Conservation (phyloP, 208 protist species). For the Lotmaria passim region DNA sequence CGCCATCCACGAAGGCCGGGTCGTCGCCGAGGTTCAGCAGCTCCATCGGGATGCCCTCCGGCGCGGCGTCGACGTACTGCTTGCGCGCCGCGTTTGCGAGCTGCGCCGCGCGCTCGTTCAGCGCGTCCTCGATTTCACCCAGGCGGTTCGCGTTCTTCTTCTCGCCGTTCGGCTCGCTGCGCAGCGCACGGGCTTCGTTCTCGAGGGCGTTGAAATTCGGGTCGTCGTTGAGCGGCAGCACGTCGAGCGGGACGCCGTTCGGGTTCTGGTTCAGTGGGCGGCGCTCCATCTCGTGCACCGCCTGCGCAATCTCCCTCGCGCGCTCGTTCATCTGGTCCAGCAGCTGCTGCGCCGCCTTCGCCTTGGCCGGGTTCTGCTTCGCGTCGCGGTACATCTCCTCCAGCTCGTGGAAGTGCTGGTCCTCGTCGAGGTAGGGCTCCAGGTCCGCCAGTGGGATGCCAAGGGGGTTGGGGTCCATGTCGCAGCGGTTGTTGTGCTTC, state of each 20-base stretch:
- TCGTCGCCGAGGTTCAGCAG: conserved; percentile 69
- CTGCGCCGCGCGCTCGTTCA: conserved; percentile 69
- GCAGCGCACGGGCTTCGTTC: conserved; percentile 64
- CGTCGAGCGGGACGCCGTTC: conserved; percentile 64
- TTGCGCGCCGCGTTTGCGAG: conserved; percentile 61
- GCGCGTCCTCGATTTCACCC: conserved; percentile 48
- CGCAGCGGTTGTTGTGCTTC: conserved; percentile 60
- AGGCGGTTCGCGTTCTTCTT: conserved; percentile 53
- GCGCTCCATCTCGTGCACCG: conserved; percentile 63
- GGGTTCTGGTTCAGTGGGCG: conserved; percentile 50
- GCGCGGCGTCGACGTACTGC: conserved; percentile 49
- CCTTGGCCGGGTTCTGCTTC: conserved; percentile 49
- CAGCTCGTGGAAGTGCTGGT: conserved; percentile 68
- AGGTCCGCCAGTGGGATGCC: conserved; percentile 69
- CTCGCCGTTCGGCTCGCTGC: conserved; percentile 31
- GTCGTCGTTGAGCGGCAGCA: conserved; percentile 75
- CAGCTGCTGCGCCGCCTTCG: conserved; percentile 55
- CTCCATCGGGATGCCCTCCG: conserved; percentile 59
- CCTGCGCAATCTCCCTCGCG: conserved; percentile 59
- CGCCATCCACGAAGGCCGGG: conserved; percentile 52
- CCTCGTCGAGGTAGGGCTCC: conserved; percentile 49
- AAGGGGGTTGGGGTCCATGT: conserved; percentile 60
- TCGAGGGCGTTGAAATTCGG: conserved; percentile 59
- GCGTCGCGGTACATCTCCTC: conserved; percentile 78
- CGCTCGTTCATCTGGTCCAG: conserved; percentile 80